Evolutionary conservation across 2,329 filamentous ascomycete species (phyloP), one percentile per base, ranked within the genome.

Genomic region (Calonectria pseudoturangicola): DNA sequence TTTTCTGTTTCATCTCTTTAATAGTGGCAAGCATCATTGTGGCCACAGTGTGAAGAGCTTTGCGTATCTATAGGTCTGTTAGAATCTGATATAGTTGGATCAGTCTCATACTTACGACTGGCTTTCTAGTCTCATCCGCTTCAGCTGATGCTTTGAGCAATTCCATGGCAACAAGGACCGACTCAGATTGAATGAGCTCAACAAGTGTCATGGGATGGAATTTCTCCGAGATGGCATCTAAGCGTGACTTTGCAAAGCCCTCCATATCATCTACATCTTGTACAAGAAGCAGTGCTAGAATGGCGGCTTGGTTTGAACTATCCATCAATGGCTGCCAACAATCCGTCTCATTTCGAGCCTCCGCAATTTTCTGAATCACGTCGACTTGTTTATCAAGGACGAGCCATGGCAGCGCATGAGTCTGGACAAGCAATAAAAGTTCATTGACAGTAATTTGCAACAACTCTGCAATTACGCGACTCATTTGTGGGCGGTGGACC

Each of bases 361-460:
- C 91, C 0, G 95, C 94, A 76, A 99, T 94, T 74, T 92, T 93
- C 77, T 93, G 90, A 48, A 99, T 93, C 18, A 97, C 89, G 71
- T 98, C 94, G 70, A 89, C 89, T 78, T 93, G 93, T 80, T 93
- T 93, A 50, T 91, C 93, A 47, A 98, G 86, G 3, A 99, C 94
- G 21, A 99, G 88, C 85, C 94, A 95, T 1, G 97, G 97, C 10
- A 99, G 84, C 9, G 96, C 96, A 78, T 97, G 91, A 16, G 91
- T 89, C 82, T 98, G 95, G 10, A 96, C 94, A 21, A 93, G 84
- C 16, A 93, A 84, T 12, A 98, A 87, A 54, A 98, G 92, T 66
- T 94, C 92, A 51, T 92, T 88, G 10, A 97, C 89, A 47, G 91
- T 93, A 80, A 95, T 93, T 65, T 93, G 92, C 45, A 98, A 88